These are phyloP conservation scores for Lagenidium sp. DNA, from an alignment of 352 stramenopile species.

Conservation along the genomic window DNA sequence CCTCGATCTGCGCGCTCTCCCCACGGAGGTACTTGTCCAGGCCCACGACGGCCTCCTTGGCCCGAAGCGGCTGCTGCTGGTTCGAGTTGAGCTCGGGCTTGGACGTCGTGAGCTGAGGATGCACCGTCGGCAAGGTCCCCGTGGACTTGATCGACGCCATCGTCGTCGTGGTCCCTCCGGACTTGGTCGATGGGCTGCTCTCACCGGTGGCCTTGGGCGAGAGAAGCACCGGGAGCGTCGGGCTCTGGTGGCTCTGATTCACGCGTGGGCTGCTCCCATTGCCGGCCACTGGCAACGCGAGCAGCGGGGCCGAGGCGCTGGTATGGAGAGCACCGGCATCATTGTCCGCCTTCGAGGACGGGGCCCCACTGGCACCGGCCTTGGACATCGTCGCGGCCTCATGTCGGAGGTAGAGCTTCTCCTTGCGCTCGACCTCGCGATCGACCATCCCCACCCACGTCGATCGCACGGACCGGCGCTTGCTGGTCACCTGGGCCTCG, in stretches of 20 bases:
- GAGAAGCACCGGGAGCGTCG: neutral
- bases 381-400: neutral
- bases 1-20: constrained; percentile 37
- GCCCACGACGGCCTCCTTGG: constrained; percentile 15
- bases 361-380: neutral
- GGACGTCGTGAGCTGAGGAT: neutral
- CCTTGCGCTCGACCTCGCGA: constrained; percentile 38
- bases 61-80: neutral
- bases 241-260: neutral
- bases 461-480: constrained; percentile 19
- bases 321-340: neutral
- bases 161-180: neutral
- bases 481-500: neutral
- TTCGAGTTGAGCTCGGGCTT: constrained; percentile 3
- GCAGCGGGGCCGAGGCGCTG: neutral
- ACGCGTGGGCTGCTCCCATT: too few species aligned
- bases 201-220: neutral
- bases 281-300: too few species aligned
- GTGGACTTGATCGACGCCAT: neutral
- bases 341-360: neutral
- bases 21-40: constrained; percentile 63
- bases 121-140: constrained; percentile 1
- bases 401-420: constrained; percentile 32
- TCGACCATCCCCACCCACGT: constrained; percentile 35
- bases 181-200: neutral